Evolutionary conservation across 148 eudicot species (phyloP).

Genomic region (Tetragonia tetragonoides): DNA sequence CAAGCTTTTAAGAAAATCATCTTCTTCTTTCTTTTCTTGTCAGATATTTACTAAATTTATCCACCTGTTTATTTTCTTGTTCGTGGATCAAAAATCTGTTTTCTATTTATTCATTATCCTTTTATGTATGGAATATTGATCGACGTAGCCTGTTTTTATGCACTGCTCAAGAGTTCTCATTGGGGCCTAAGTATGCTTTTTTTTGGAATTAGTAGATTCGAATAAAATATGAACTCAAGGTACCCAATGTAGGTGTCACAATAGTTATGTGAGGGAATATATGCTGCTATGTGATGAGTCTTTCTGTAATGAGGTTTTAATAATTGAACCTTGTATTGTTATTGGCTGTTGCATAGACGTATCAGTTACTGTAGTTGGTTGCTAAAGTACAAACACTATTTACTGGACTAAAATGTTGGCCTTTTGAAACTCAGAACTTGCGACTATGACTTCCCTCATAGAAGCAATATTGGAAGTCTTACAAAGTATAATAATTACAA

Average conservation of each 20-base stretch:
- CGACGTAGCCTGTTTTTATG: not conserved
- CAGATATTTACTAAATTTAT: not conserved
- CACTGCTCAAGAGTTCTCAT: not conserved
- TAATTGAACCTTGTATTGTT: too few relatives aligned
- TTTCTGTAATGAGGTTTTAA: too few relatives aligned
- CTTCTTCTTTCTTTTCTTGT: slow-evolving; percentile 1
- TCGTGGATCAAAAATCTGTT: not conserved
- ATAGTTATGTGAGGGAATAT: not conserved
- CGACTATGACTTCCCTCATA: too few relatives aligned
- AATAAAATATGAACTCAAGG: not conserved
- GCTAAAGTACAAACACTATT: not conserved
- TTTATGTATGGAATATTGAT: not conserved
- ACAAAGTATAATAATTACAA: too few relatives aligned
- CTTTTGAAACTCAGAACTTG: too few relatives aligned
- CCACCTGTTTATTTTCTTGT: not conserved
- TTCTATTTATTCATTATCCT: not conserved
- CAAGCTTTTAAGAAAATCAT: slow-evolving; percentile 7
- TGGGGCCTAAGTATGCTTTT: not conserved
- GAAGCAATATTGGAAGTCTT: too few relatives aligned
- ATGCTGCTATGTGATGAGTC: not conserved
- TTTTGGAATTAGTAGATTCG: not conserved
- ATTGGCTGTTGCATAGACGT: too few relatives aligned
- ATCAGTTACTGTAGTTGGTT: not conserved
- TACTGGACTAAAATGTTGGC: too few relatives aligned
- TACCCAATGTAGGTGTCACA: not conserved